Conservation (phyloP, 73 alveolate species). For the Symbiodinium pilosum region DNA sequence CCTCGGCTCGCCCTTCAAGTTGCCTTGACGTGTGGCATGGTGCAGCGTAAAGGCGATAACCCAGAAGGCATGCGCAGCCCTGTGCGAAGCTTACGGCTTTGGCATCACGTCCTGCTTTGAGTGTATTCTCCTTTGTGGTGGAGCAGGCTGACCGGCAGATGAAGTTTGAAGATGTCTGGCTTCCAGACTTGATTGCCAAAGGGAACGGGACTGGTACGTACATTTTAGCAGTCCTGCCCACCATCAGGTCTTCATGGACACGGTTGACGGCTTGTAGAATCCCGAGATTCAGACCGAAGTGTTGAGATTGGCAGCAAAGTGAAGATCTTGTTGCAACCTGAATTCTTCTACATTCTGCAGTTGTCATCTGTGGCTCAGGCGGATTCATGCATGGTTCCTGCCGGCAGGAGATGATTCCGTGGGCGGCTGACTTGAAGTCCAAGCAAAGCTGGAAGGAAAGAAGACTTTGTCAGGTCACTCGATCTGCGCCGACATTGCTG, state of each 20-base stretch:
- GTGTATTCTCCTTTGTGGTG: neutral
- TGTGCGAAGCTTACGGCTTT: neutral
- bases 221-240: too few relatives aligned
- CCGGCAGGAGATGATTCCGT: constrained; percentile 38
- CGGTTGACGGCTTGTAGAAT: constrained; percentile 51
- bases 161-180: constrained; percentile 52
- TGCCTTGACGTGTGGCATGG: too few relatives aligned
- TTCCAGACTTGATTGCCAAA: too few relatives aligned
- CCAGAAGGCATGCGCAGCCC: constrained; percentile 90
- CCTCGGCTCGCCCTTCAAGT: too few relatives aligned
- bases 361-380: constrained; percentile 4
- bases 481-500: constrained; percentile 61
- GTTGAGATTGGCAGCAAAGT: neutral
- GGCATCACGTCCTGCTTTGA: too few relatives aligned
- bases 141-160: constrained; percentile 73
- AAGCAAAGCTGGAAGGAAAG: neutral
- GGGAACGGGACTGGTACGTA: too few relatives aligned
- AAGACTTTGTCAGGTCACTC: constrained; percentile 29
- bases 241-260: constrained; percentile 76
- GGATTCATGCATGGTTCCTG: constrained; percentile 72
- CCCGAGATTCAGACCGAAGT: neutral
- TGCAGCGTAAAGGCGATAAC: constrained; percentile 31
- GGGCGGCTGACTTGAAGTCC: neutral
- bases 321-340: neutral
- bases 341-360: too few relatives aligned